Evolutionary conservation across 2,329 filamentous ascomycete genomes (phyloP), one percentile per base, ranked within the genome.

Genomic region (Colletotrichum truncatum): DNA sequence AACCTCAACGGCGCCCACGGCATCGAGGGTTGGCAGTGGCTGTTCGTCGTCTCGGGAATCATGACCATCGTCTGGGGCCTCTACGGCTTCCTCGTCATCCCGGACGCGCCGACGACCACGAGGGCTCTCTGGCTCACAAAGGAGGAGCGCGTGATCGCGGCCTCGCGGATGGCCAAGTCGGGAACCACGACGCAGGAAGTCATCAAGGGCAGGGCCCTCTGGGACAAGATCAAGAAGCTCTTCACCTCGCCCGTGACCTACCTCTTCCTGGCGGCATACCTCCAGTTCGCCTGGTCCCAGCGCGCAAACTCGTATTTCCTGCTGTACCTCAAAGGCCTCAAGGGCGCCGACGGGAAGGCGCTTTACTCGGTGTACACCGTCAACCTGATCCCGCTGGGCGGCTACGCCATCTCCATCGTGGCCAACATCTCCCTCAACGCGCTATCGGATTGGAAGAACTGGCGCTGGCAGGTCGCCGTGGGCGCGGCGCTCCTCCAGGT

Each of bases 41-140:
- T 88, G 0, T 89, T 88, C 61, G 83, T 89, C 43, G 84, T 88
- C 41, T 85, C 88, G 67, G 83, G 84, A 0, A 75, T 86, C 38
- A 87, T 88, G 68, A 85, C 83, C 2, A 76, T 88, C 3, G 86
- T 85, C 0, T 82, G 88, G 12, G 84, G 84, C 2, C 60, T 88
- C 2, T 80, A 84, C 5, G 85, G 86, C 1, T 88, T 82, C 70
- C 72, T 87, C 53, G 65, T 79, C 59, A 67, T 77, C 30, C 73
- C 73, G 1, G 72, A 73, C 55, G 67, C 68, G 12, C 72, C 72
- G 10, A 34, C 53, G 21, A 70, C 68, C n/a, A 73, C 72, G 5
- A 60, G 70, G 23, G 72, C 71, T 7, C 12, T 70, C 4, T 78
- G 77, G 74, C 63, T 80, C 16, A 75, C 69, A 0, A 59, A 62